Evolutionary conservation across 305 asterid genomes (phyloP).

Genomic region (Petunia hybrid): DNA sequence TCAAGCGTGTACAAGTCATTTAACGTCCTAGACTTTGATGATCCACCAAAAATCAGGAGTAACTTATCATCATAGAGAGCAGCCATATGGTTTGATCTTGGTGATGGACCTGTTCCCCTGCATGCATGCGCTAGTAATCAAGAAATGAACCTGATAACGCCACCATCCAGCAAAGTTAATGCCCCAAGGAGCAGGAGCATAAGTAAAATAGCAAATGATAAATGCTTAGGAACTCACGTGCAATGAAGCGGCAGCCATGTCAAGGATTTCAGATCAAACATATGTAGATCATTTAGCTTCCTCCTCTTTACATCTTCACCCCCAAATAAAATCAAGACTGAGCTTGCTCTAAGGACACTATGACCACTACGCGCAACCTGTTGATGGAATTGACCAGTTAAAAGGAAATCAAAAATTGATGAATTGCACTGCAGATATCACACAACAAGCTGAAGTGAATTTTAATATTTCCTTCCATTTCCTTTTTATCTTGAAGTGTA

Average conservation of each 20-base stretch:
- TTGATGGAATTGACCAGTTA: conserved; percentile 41
- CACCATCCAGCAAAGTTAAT: not conserved
- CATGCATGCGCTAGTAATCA: conserved; percentile 27
- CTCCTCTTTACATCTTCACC: conserved; percentile 88
- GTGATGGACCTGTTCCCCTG: conserved; percentile 94
- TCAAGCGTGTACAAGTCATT: conserved; percentile 94
- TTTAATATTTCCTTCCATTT: no score
- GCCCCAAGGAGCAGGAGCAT: conserved; percentile 18
- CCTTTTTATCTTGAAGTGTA: not conserved
- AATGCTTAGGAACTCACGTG: conserved; percentile 66
- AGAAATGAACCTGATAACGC: conserved; percentile 27
- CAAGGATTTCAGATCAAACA: conserved; percentile 95
- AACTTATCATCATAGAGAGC: conserved; percentile 92
- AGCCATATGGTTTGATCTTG: conserved; percentile 90
- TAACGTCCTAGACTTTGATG: conserved; percentile 86
- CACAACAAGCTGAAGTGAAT: conserved; percentile 11
- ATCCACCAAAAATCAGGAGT: conserved; percentile 89
- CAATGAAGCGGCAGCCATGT: conserved; percentile 99
- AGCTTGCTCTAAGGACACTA: conserved; percentile 84
- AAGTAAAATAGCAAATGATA: conserved; percentile 13
- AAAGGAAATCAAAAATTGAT: conserved; percentile 11
- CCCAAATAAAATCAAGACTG: conserved; percentile 87
- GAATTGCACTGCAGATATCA: not conserved
- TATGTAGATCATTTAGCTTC: conserved; percentile 93
- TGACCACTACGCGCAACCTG: conserved; percentile 99